phyloP scores from a whole-genome alignment of 2,329 filamentous ascomycete genomes.

The Sclerotinia trifoliorum region DNA sequence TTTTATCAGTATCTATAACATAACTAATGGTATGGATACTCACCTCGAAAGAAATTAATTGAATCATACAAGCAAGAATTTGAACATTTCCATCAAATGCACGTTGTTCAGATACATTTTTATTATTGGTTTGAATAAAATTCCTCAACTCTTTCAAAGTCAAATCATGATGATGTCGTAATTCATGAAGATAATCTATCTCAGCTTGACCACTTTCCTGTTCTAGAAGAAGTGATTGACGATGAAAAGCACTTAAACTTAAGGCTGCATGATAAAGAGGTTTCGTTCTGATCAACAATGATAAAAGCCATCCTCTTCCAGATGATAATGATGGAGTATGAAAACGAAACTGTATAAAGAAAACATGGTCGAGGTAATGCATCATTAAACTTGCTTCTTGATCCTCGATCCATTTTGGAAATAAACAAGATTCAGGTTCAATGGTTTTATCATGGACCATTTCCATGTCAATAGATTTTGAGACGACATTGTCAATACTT shows the following conservation, averaged over 20 bases:
- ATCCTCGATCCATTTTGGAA: conserved; percentile 25
- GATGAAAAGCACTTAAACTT: conserved; percentile 56
- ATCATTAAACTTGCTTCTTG: conserved; percentile 45
- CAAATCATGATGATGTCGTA: conserved; percentile 21
- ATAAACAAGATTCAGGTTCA: background rate
- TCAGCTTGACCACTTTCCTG: conserved; percentile 16
- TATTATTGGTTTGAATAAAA: conserved; percentile 7
- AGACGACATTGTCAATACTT: background rate
- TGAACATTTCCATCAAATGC: conserved; percentile 16
- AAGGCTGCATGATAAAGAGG: conserved; percentile 56
- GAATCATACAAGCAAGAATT: conserved; percentile 22
- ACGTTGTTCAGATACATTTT: conserved; percentile 3
- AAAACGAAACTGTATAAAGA: conserved; percentile 62
- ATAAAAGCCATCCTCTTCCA: conserved; percentile 61
- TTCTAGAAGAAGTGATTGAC: conserved; percentile 40
- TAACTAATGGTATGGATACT: background rate
- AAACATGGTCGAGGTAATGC: conserved; percentile 60
- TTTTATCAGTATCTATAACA: background rate
- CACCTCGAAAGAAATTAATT: conserved; percentile 23
- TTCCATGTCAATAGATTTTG: background rate
- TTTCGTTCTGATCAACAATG: conserved; percentile 55
- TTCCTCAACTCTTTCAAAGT: conserved; percentile 10
- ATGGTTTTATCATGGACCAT: background rate
- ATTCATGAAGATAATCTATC: conserved; percentile 21
- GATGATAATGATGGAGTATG: conserved; percentile 56